These are phyloP conservation scores for Yamadazyma sp. DNA, from an alignment of 1,139 yeast species.

Conservation along the genomic window DNA sequence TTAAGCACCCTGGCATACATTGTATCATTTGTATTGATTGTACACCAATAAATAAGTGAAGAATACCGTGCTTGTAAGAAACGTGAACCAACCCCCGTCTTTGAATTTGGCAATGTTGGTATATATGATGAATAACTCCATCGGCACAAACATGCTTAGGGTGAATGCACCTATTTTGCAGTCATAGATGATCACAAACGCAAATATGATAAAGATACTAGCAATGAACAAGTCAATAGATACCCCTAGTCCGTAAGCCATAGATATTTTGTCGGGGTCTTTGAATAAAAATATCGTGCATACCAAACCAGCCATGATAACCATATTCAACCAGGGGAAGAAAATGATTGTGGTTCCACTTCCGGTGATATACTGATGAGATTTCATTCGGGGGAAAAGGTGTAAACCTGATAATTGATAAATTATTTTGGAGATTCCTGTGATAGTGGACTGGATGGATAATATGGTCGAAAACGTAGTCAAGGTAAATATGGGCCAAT, in stretches of 20 bases:
- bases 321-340: constrained; percentile 50
- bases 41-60: constrained; percentile 6
- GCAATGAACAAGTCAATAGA: constrained; percentile 56
- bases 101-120: constrained; percentile 7
- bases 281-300: constrained; percentile 53
- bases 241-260: constrained; percentile 63
- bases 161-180: background rate
- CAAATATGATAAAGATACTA: constrained; percentile 40
- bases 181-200: constrained; percentile 7
- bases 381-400: constrained; percentile 46
- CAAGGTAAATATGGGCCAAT: constrained; percentile 54
- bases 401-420: constrained; percentile 54
- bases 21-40: constrained; percentile 1
- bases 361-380: constrained; percentile 44
- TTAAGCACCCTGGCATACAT: background rate
- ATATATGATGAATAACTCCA: constrained; percentile 8
- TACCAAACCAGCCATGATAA: constrained; percentile 50
- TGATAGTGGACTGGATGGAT: constrained; percentile 60
- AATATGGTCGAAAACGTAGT: constrained; percentile 57
- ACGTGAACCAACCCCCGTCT: constrained; percentile 13
- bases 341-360: too few relatives aligned
- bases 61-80: constrained; percentile 7
- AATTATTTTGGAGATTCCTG: constrained; percentile 54
- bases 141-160: constrained; percentile 7
- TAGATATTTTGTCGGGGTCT: constrained; percentile 50